Evolutionary conservation across 129 eudicot genomes (phyloP), one percentile per base, ranked within the genome.

Genomic region (Flaveria robusta): DNA sequence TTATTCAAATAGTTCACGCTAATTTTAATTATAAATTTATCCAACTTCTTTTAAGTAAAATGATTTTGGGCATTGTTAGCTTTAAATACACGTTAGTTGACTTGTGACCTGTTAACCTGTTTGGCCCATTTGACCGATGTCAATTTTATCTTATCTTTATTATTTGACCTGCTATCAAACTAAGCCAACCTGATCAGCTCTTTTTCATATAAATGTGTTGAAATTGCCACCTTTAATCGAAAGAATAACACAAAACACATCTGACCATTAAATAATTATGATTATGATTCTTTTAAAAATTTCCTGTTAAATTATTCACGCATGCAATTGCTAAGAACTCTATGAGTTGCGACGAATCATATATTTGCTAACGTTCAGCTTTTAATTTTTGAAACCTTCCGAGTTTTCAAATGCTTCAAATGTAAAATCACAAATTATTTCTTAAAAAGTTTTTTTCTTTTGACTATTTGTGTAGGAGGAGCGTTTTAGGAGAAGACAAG

Each of bases 401-500:
- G 15, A n/a, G 37, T 23, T 26, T 52, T 37, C 34, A 52, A 26
- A 31, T 54, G 66, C 66, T 31, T 72, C n/a, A 47, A 47, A 47
- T 66, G 52, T 24, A 11, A 71, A 31, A 52, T 6, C n/a, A 19
- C n/a, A 19, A 51, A 51, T 50, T 20, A 55, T 55, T 19, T 54
- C 24, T 66, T 56, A 34, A 4, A 39, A 54, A n/a, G n/a, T 67
- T 13, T 0, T 37, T 18, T 39, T 37, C 37, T 66, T 20, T 55
- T 56, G 46, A 5, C 45, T 55, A 63, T 54, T 19, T 46, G 6
- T 80, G 31, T 65, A 90, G 96, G 96, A 90, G 80, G 96, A 90
- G 67, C 81, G 77, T 39, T 68, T 90, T 49, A 84, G 90, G 79
- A 86, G 90, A 68, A 79, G 77, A 76, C 91, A 85, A 19, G 89